Evolutionary conservation across 2,329 filamentous ascomycete species (phyloP).

Genomic region (Peltaster fructicola): DNA sequence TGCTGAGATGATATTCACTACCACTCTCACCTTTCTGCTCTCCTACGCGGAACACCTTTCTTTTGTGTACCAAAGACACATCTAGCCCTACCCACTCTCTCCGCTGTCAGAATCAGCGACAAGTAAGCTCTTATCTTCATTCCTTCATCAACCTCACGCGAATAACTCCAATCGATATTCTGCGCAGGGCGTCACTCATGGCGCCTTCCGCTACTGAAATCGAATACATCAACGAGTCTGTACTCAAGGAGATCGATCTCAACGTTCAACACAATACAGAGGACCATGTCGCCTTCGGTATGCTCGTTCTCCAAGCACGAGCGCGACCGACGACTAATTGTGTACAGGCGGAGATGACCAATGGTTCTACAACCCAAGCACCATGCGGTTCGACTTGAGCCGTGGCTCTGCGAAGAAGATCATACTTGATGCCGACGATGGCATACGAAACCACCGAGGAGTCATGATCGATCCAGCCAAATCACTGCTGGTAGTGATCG

Average conservation of each 20-base stretch:
- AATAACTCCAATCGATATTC: too few species aligned
- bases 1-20: too few species aligned
- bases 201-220: constrained; percentile 15
- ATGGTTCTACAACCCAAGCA: constrained; percentile 24
- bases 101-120: too few species aligned
- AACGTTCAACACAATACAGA: constrained; percentile 17
- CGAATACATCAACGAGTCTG: constrained; percentile 13
- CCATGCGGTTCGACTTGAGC: constrained; percentile 25
- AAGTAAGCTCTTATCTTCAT: too few species aligned
- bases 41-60: too few species aligned
- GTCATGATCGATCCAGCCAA: constrained; percentile 23
- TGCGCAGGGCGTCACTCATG: too few species aligned
- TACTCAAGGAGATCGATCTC: constrained; percentile 8
- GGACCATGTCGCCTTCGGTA: constrained; percentile 23
- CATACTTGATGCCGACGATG: constrained; percentile 24
- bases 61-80: too few species aligned
- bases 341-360: constrained; percentile 20
- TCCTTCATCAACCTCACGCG: too few species aligned
- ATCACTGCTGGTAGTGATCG: constrained; percentile 23
- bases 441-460: constrained; percentile 22
- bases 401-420: constrained; percentile 21
- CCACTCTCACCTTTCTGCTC: too few species aligned
- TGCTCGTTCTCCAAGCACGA: too few species aligned
- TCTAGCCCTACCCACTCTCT: too few species aligned
- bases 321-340: too few species aligned